phyloP scores from a whole-genome alignment of 345 rosid genomes.

The Syzygium grande region DNA sequence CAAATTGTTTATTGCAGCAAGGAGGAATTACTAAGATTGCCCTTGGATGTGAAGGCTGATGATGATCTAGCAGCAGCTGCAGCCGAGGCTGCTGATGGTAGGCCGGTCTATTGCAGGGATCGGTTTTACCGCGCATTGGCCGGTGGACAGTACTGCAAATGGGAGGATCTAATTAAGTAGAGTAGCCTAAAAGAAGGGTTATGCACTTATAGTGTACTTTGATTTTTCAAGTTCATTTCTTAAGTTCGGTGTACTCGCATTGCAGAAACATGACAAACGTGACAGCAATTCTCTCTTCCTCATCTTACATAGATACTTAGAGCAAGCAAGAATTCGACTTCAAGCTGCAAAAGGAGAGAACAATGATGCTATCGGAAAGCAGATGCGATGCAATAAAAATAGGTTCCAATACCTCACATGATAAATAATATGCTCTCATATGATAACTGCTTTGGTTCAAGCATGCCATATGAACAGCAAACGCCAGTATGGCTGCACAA shows the following conservation, averaged over 20 bases:
- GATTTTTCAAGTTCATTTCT: neutral
- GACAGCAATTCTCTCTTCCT: neutral
- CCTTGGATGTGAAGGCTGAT: constrained; percentile 56
- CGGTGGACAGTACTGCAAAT: constrained; percentile 98
- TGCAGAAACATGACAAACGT: neutral
- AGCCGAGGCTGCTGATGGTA: constrained; percentile 93
- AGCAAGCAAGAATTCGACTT: neutral
- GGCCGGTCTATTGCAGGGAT: constrained; percentile 96
- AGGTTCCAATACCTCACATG: neutral
- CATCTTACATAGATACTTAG: neutral
- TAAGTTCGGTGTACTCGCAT: neutral
- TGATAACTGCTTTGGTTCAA: neutral
- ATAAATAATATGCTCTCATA: neutral
- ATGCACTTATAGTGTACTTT: neutral
- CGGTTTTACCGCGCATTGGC: constrained; percentile 92
- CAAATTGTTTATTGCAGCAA: constrained; percentile 24
- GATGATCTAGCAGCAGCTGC: constrained; percentile 90
- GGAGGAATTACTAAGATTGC: constrained; percentile 68
- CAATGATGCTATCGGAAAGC: neutral
- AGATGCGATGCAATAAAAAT: neutral
- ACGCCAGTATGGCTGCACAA: neutral
- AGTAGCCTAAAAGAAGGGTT: neutral
- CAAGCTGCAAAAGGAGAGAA: neutral
- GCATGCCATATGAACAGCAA: neutral
- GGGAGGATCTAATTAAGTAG: constrained; percentile 69